Evolutionary conservation across 2,329 filamentous ascomycete species (phyloP), one percentile per base, ranked within the genome.

Genomic region (Microcera coccophila): DNA sequence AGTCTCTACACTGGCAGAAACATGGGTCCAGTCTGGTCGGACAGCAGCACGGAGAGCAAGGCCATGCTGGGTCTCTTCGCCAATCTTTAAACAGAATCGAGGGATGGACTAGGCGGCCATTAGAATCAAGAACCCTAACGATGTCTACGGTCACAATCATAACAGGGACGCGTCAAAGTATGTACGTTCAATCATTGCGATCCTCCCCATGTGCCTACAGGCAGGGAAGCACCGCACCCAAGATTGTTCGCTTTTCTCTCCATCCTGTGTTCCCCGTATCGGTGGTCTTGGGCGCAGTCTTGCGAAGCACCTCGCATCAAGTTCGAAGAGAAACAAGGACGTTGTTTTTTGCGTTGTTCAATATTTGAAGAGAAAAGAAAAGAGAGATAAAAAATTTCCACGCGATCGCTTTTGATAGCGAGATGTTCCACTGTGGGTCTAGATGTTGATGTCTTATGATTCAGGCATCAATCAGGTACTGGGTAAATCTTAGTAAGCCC

Each of bases 151-250:
- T n/a, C n/a, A n/a, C n/a, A n/a, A n/a, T n/a, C n/a, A n/a, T n/a
- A n/a, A n/a, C n/a, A n/a, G n/a, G n/a, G n/a, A n/a, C n/a, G n/a
- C n/a, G n/a, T n/a, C n/a, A 32, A 15, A 15, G 34, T 40, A 74
- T 76, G 74, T 76, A 68, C 73, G 74, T 57, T 75, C 74, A 76
- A 76, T 76, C 74, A 76, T 76, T 76, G 74, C 74, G 73, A 70
- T 76, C 74, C 74, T 73, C 65, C 71, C 66, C 74, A 76, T 63
- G 41, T 46, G 60, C 65, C 60, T 56, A 45, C 59, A 56, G 60
- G 63, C 61, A 66, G 71, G 65, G 66, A 67, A 75, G 68, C 74
- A 76, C 71, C 74, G 74, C 74, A 76, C 74, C 74, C 74, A 76
- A 76, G 74, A 76, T 75, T 75, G 73, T 70, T 69, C 74, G 72